Evolutionary conservation across 495 filamentous ascomycete genomes (phyloP).

Genomic region (Penicillium salamii): DNA sequence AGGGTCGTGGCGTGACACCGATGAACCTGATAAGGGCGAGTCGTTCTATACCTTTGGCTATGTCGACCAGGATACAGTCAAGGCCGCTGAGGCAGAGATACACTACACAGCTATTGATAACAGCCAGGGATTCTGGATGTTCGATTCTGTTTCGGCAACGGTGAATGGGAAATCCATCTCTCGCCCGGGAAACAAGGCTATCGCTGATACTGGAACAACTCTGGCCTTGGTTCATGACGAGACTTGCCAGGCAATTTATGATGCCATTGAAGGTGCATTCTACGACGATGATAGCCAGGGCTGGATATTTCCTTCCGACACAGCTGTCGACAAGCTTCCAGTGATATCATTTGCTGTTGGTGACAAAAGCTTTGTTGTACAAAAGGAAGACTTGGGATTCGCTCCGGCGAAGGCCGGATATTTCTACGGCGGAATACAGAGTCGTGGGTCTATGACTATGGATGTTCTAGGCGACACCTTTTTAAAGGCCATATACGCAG

Average conservation of each 20-base stretch:
- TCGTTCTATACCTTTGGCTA: constrained; percentile 81
- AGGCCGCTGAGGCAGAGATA: constrained; percentile 52
- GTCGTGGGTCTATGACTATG: constrained; percentile 60
- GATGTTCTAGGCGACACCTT: constrained; percentile 76
- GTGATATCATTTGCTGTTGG: constrained; percentile 68
- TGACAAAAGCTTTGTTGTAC: constrained; percentile 59
- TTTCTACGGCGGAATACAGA: constrained; percentile 75
- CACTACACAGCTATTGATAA: constrained; percentile 66
- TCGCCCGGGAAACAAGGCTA: constrained; percentile 66
- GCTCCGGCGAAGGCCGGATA: constrained; percentile 56
- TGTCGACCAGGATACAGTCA: constrained; percentile 65
- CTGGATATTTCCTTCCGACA: constrained; percentile 60
- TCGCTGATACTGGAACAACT: constrained; percentile 77
- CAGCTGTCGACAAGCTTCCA: constrained; percentile 58
- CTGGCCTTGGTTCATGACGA: constrained; percentile 67
- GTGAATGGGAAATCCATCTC: constrained; percentile 58
- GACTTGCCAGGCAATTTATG: constrained; percentile 66
- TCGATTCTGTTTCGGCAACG: constrained; percentile 57
- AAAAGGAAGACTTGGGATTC: constrained; percentile 71
- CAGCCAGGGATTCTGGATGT: constrained; percentile 70
- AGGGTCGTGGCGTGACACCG: constrained; percentile 58
- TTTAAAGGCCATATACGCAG: constrained; percentile 72
- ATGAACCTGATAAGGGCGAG: constrained; percentile 51
- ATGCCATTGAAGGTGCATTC: constrained; percentile 62
- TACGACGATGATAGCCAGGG: constrained; percentile 66